Evolutionary conservation across 148 eudicot species (phyloP).

Genomic region (Mesembryanthemum crystallinum): DNA sequence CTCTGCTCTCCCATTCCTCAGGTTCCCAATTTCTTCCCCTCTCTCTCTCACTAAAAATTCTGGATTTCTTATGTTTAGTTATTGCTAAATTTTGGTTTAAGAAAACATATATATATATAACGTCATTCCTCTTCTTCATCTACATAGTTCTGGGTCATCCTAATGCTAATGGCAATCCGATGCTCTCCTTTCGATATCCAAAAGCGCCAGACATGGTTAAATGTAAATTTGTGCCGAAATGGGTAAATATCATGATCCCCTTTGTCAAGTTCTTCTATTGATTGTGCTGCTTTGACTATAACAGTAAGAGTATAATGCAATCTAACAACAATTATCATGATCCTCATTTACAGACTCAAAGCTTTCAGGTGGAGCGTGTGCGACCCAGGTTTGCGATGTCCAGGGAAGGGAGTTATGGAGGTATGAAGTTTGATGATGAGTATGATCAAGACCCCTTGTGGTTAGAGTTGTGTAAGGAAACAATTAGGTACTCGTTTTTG

Average conservation of each 20-base stretch:
- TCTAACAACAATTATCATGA: not conserved
- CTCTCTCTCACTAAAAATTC: too few relatives aligned
- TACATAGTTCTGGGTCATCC: constrained; percentile 25
- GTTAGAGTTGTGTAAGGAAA: constrained; percentile 31
- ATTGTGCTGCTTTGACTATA: not conserved
- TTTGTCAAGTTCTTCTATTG: not conserved
- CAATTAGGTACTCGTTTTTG: constrained; percentile 27
- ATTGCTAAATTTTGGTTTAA: too few relatives aligned
- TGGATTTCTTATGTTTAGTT: too few relatives aligned
- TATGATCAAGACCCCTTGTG: constrained; percentile 38
- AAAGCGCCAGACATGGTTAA: constrained; percentile 8
- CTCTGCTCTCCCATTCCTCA: too few relatives aligned
- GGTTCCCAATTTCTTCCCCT: too few relatives aligned
- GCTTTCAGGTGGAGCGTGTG: constrained; percentile 1
- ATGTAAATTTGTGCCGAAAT: constrained; percentile 4
- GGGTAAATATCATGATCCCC: constrained; percentile 26
- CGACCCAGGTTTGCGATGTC: constrained; percentile 25
- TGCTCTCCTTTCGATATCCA: constrained; percentile 21
- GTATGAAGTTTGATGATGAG: constrained; percentile 32
- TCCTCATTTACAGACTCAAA: not conserved
- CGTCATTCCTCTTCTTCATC: not conserved
- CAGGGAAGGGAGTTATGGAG: constrained; percentile 34
- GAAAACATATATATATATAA: too few relatives aligned
- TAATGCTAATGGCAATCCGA: constrained; percentile 18
- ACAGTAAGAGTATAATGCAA: not conserved